A percentile compares a stretch with the other conserved stretches of the same genome.
phyloP scores from a whole-genome alignment of 257 asterid species.

The Solanum piurae region DNA sequence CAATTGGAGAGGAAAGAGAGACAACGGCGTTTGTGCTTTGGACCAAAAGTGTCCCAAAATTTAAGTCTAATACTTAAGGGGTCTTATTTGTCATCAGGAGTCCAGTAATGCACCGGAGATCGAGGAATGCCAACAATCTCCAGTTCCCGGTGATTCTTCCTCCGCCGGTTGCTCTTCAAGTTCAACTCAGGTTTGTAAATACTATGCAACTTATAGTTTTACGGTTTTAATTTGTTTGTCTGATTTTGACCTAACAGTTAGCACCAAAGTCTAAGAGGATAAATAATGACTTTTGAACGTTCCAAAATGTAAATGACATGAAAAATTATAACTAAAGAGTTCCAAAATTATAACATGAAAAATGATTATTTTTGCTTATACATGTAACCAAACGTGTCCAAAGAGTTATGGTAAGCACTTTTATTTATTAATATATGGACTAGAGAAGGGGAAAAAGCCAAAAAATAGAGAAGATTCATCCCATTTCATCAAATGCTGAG shows the following conservation, averaged over 20 bases:
- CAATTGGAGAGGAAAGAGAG: background rate
- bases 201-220: background rate
- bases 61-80: background rate
- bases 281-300: no score
- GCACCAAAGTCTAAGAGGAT: no score
- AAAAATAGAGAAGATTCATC: no score
- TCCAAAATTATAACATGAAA: no score
- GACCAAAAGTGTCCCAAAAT: background rate
- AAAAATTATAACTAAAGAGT: no score
- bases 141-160: background rate
- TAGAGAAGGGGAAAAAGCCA: no score
- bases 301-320: no score
- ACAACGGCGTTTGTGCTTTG: background rate
- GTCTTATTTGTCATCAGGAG: background rate
- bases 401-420: no score
- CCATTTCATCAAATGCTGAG: no score
- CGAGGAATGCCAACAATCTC: background rate
- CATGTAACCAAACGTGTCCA: no score
- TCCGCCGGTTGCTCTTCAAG: background rate
- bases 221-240: background rate
- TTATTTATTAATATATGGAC: no score
- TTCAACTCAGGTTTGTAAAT: background rate
- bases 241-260: background rate
- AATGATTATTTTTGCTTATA: no score
- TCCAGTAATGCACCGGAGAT: background rate